Base-by-base conservation (phyloP, 768 basidiomycete species). In the Suillus placidus region DNA sequence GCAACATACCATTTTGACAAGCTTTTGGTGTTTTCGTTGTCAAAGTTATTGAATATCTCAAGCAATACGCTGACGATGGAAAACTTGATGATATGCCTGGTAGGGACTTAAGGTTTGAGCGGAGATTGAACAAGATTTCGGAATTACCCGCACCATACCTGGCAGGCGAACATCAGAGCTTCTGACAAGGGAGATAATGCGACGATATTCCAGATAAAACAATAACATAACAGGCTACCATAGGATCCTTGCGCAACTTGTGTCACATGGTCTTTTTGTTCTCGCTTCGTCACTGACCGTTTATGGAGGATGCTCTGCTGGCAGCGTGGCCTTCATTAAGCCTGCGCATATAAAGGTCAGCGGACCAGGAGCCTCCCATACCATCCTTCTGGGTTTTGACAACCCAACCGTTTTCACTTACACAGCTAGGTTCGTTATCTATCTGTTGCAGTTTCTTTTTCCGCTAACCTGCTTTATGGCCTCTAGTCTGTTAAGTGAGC, bases 341-440 rank as follows among this genome's bases (percentile, higher is more conserved):
- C 64, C 47, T 49, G 47, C 45, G 20, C n/a, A 47, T 47, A n/a
- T 47, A 47, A 47, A n/a, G 20, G 20, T n/a, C 20, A n/a, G 20
- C 20, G 4, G 43, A n/a, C 43, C 8, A 45, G 20, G 34, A 9
- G 30, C 56, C 23, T 32, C 62, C 40, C 37, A n/a, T 20, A 10
- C 55, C n/a, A 60, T 54, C 56, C 74, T 71, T 70, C 71, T 58
- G 76, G 76, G 76, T 77, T 76, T 78, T 77, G 77, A 77, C 69
- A 78, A 78, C 73, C 76, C 77, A 66, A 69, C 68, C 57, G 45
- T 64, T 43, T 64, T 38, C 40, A 45, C 51, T 63, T 64, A 60
- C 77, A 77, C 76, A 77, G 76, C 77, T 66, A 78, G 77, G 76
- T 77, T 61, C 13, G 65, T 68, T 26, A 51, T 10, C 52, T 52